These are phyloP conservation scores for Cymbidium sinense DNA, from an alignment of 106 monocot species.

Conservation along the genomic window DNA sequence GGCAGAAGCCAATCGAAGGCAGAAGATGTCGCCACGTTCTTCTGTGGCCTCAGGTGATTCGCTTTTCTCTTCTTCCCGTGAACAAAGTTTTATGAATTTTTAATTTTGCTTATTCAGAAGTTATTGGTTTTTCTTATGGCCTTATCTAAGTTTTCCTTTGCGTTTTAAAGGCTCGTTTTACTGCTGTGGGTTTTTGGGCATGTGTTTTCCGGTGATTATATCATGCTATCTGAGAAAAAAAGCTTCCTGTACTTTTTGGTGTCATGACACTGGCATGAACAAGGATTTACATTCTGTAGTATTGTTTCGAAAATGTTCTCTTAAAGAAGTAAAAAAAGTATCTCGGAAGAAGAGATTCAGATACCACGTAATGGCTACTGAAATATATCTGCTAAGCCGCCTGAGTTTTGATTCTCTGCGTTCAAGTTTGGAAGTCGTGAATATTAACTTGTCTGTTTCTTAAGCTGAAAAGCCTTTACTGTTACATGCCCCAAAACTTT, in stretches of 20 bases:
- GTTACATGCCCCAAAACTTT: background rate
- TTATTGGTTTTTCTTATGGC: background rate
- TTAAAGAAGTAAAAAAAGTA: background rate
- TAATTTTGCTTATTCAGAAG: background rate
- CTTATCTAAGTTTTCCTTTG: background rate
- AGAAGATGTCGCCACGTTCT: slow-evolving; percentile 3
- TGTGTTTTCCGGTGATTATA: background rate
- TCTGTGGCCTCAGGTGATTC: slow-evolving; percentile 1
- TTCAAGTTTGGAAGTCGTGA: background rate
- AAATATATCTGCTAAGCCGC: background rate
- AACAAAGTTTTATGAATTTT: background rate
- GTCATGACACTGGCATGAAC: slow-evolving; percentile 1
- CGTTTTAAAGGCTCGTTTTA: background rate
- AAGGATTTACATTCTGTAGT: background rate
- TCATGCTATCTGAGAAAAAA: background rate
- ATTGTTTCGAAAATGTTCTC: background rate
- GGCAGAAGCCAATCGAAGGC: slow-evolving; percentile 9
- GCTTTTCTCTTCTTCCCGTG: background rate
- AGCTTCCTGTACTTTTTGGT: background rate
- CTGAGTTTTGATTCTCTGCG: slow-evolving; percentile 1
- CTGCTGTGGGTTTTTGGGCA: background rate
- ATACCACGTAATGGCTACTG: background rate
- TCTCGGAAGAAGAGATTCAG: background rate
- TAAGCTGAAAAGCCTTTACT: background rate
- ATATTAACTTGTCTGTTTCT: background rate